Base-by-base conservation (phyloP, 805 yeast species). In the Lipomyces orientalis region DNA sequence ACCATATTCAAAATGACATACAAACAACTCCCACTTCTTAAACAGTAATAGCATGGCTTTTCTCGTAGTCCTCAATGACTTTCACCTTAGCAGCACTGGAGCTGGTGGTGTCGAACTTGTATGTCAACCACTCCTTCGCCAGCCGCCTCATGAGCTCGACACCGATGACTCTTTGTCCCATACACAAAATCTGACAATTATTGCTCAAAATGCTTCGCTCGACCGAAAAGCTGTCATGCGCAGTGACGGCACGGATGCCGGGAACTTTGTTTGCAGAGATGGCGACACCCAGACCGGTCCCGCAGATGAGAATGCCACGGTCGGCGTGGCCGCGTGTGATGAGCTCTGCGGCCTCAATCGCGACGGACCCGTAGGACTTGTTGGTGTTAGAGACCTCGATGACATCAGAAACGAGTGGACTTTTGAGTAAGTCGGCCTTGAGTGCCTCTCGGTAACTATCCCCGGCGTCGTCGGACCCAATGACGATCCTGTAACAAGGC, bases 241-340 rank as follows among this genome's bases (percentile, higher is more conserved):
- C 85, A 29, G 85, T 82, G 9, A 80, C 85, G 0, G 85, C 85
- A 58, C 85, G 75, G 63, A 82, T 81, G 10, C 85, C 85, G 2
- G 76, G 72, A 25, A 82, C 85, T 70, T 82, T 82, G 75, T 82
- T 83, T 14, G 85, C 85, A 51, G 82, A 75, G 60, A 83, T 78
- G 14, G 84, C 84, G n/a, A 83, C 85, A 0, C 85, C 85, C 46
- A 83, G 76, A 0, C 85, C 85, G 8, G 85, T 83, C 2, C 85
- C 85, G 72, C 85, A 83, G 69, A 83, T 79, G 54, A 83, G 74
- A 35, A 83, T 78, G 10, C 81, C 86, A 31, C 86, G 74, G 66
- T 83, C 85, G 10, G 82, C 83, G 64, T 81, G 78, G 6, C 82
- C 83, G 12, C 71, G 66, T 12, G 78, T 76, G 19, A 83, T 80